These are phyloP conservation scores for Colletotrichum lini DNA, from an alignment of 2,329 filamentous ascomycete species.

Conservation along the genomic window DNA sequence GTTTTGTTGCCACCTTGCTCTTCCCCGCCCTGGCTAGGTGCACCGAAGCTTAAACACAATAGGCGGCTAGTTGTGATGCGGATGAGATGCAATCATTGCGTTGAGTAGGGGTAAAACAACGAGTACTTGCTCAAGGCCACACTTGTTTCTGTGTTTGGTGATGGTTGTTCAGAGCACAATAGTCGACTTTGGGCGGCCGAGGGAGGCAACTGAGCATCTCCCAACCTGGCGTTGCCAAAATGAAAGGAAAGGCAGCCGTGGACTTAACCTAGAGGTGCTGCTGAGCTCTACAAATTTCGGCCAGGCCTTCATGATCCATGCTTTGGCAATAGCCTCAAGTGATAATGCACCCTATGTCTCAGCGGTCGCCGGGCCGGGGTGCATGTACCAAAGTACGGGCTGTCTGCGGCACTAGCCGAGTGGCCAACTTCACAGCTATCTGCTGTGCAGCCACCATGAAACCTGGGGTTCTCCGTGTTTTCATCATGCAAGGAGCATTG, in stretches of 20 bases:
- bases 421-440: constrained; percentile 36
- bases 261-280: neutral
- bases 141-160: neutral
- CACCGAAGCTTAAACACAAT: neutral
- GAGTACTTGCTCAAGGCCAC: neutral
- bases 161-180: neutral
- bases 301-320: neutral
- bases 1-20: constrained; percentile 17
- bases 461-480: constrained; percentile 2
- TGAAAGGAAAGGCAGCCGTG: neutral
- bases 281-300: too few relatives aligned
- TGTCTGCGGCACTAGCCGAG: constrained; percentile 40
- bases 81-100: neutral
- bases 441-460: constrained; percentile 34
- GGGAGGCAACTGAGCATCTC: neutral
- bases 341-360: constrained; percentile 40
- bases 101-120: neutral
- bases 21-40: neutral
- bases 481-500: constrained; percentile 1
- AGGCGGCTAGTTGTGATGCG: neutral
- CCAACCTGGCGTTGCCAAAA: neutral
- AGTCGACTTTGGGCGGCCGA: constrained; percentile 2
- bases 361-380: constrained; percentile 25
- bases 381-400: constrained; percentile 34
- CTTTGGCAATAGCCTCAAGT: constrained; percentile 22